Evolutionary conservation across 768 basidiomycete species (phyloP).

Genomic region (Crepidotus variabilis): DNA sequence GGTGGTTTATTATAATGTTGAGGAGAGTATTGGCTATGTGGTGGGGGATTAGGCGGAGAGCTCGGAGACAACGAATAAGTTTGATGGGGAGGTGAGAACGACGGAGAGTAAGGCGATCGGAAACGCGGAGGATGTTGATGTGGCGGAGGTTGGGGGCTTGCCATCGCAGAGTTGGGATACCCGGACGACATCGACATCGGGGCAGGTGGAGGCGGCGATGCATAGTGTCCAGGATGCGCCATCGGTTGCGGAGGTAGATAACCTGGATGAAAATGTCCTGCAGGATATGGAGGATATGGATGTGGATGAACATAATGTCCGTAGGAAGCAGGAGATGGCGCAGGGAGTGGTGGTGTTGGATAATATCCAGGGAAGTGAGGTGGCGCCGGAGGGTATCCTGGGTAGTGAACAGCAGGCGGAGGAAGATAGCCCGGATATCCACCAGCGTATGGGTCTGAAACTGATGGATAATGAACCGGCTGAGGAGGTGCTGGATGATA

Average conservation of each 20-base stretch:
- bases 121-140: constrained; percentile 6
- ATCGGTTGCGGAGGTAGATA: constrained; percentile 10
- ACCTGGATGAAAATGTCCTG: constrained; percentile 8
- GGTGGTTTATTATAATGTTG: neutral
- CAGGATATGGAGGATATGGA: constrained; percentile 8
- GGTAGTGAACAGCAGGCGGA: constrained; percentile 4
- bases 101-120: constrained; percentile 8
- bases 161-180: constrained; percentile 19
- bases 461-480: neutral
- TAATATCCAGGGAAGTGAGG: constrained; percentile 2
- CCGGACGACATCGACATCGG: neutral
- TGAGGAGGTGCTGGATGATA: neutral
- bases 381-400: constrained; percentile 5
- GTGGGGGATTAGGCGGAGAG: constrained; percentile 5
- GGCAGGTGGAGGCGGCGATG: constrained; percentile 1
- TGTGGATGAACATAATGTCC: constrained; percentile 5
- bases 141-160: constrained; percentile 3
- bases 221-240: neutral
- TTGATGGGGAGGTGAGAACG: constrained; percentile 4
- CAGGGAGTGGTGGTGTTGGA: neutral
- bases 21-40: neutral
- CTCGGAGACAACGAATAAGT: constrained; percentile 1
- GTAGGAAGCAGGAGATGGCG: constrained; percentile 2
- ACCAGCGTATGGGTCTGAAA: constrained; percentile 6
- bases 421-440: constrained; percentile 16